Evolutionary conservation across 2,329 filamentous ascomycete genomes (phyloP), one percentile per base, ranked within the genome.

Genomic region (Colletotrichum sp.): DNA sequence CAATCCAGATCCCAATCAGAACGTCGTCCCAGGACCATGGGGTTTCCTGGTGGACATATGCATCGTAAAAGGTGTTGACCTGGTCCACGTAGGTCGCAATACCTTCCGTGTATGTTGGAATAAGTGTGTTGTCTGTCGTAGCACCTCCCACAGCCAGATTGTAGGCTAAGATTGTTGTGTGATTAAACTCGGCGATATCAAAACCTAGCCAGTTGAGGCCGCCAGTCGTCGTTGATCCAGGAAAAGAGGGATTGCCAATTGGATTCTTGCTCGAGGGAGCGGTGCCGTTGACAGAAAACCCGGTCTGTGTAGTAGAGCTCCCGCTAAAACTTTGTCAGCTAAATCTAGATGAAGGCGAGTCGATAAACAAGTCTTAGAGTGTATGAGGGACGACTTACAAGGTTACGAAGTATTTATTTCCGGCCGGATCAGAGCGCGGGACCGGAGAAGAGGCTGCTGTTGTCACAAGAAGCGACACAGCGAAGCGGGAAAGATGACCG

Each of bases 231-330:
- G 89, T 90, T 76, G 82, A 88, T 18, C 89, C 87, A 0, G 88
- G 89, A 76, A 90, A 90, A 0, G 84, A 74, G 0, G 92, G 92
- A 78, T 94, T 94, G 1, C 92, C 92, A 63, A 94, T 85, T 0
- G 92, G 91, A 77, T 93, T 92, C 4, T 24, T 13, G 16, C 30
- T 30, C 4, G 67, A 70, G 3, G 67, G 67, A 7, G 57, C 32
- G n/a, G 34, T 70, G 55, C 67, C 67, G 9, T 70, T 70, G 16
- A 59, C 57, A 10, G 18, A 21, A 32, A 61, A 70, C 8, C 67
- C 67, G 18, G 67, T 70, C 16, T 70, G 67, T 3, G 67, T 70
- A 18, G 67, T 70, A 7, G 67, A 70, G 34, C 67, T 70, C 34
- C 67, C 67, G 18, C 67, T 70, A 7, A 12, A 26, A 16, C 3